Evolutionary conservation across 2,329 filamentous ascomycete genomes (phyloP).

Genomic region (Pseudofabraea citricarpa): DNA sequence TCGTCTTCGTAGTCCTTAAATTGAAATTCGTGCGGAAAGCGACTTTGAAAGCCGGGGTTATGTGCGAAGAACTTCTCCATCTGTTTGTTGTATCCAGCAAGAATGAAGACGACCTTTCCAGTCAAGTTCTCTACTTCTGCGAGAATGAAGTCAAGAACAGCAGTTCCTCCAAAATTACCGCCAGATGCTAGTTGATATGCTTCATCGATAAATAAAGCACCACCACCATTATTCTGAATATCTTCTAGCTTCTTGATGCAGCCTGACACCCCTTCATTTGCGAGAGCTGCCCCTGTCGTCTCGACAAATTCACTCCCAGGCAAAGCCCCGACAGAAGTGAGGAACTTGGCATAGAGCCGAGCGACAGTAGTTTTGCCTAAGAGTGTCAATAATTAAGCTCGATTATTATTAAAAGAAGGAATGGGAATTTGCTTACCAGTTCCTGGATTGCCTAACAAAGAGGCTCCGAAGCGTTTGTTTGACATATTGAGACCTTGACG

Average conservation of each 20-base stretch:
- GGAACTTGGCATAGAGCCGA: conserved; percentile 60
- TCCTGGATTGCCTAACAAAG: conserved; percentile 66
- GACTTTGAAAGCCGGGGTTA: conserved; percentile 31
- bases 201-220: conserved; percentile 61
- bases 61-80: conserved; percentile 33
- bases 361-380: conserved; percentile 67
- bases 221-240: conserved; percentile 60
- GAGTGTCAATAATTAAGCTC: conserved; percentile 1
- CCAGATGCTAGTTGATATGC: conserved; percentile 57
- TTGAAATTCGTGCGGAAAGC: conserved; percentile 69
- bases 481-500: conserved; percentile 50
- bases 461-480: conserved; percentile 55
- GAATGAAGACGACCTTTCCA: conserved; percentile 63
- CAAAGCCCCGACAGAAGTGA: conserved; percentile 29
- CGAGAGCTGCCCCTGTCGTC: conserved; percentile 55
- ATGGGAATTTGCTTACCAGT: conserved; percentile 46
- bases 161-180: conserved; percentile 61
- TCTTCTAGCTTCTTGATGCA: conserved; percentile 50
- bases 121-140: conserved; percentile 55
- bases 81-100: conserved; percentile 51
- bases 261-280: conserved; percentile 52
- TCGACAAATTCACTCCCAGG: conserved; percentile 29
- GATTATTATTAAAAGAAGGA: background rate
- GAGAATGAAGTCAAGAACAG: conserved; percentile 44
- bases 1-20: conserved; percentile 51